A percentile compares a stretch with the other conserved stretches of the same genome.
Conservation (phyloP, 2,329 filamentous ascomycete species). For the Rutstroemia sp. region DNA sequence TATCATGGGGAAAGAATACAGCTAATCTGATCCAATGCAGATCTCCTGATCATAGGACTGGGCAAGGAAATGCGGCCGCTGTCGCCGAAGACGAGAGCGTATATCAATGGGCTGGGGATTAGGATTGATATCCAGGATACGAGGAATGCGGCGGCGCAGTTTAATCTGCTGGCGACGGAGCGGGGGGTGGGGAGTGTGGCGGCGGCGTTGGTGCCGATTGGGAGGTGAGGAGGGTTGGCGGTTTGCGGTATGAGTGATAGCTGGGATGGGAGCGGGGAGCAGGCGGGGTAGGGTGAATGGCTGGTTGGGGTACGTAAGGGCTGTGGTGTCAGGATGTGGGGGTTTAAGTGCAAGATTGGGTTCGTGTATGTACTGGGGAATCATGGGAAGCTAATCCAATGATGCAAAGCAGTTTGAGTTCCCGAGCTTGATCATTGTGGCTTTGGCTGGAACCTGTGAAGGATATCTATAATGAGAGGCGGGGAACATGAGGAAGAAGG, state of each 20-base stretch:
- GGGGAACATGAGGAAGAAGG: too few relatives aligned
- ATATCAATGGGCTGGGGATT: constrained; percentile 73
- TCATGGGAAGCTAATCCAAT: too few relatives aligned
- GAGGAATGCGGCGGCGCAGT: constrained; percentile 87
- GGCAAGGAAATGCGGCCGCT: constrained; percentile 70
- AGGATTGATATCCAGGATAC: constrained; percentile 87
- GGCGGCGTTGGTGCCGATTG: constrained; percentile 79
- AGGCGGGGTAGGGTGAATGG: not conserved
- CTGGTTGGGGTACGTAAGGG: too few relatives aligned
- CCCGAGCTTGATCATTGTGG: too few relatives aligned
- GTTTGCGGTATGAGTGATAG: not conserved
- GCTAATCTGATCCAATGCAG: constrained; percentile 35
- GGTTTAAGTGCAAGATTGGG: too few relatives aligned
- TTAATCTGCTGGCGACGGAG: constrained; percentile 92
- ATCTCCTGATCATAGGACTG: constrained; percentile 83
- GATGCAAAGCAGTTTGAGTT: too few relatives aligned
- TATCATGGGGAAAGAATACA: not conserved
- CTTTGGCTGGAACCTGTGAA: too few relatives aligned
- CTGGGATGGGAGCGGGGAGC: not conserved
- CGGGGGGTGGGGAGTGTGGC: constrained; percentile 78
- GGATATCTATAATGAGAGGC: too few relatives aligned
- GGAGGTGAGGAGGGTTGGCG: constrained; percentile 44
- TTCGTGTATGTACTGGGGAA: too few relatives aligned
- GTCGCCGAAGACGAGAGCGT: constrained; percentile 63
- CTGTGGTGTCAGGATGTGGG: too few relatives aligned